Evolutionary conservation across 2,329 filamentous ascomycete species (phyloP), one percentile per base, ranked within the genome.

Genomic region (Talaromyces sp.): DNA sequence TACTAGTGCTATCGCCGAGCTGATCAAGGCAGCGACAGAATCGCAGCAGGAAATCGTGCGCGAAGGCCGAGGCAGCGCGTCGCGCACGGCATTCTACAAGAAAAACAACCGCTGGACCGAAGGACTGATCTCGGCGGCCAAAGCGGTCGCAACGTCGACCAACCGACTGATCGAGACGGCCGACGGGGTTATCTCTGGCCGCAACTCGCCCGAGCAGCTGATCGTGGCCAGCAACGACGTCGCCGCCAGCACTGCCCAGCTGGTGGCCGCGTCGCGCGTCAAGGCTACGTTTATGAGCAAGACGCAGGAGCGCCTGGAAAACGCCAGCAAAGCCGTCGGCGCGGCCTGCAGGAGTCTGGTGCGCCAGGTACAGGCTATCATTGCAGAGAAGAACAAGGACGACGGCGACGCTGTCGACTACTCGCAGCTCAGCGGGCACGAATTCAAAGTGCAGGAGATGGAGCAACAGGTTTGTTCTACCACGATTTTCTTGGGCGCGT

Each of bases 51-150:
- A 99, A 79, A 99, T 99, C 72, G 95, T 99, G 51, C 88, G 92
- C 66, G 92, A 96, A 65, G 95, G 95, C 8, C 88, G 91, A 22
- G 95, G 95, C 39, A 90, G 88, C 28, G 91, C 91, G 57, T 96
- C 92, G 52, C 86, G 88, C 62, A 96, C 93, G 1, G 92, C 93
- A 27, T 99, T 99, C 77, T 99, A 99, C 87, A 98, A 98, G 85
- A 98, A 98, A 82, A 97, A 99, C 84, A 99, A 98, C 79, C 87
- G 95, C 58, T 99, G 95, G 95, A 99, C 95, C 0, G 95, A 99
- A 73, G 95, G 95, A 55, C 86, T 99, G 63, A 97, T 99, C 73
- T 96, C 92, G 42, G 95, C 95, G 0, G 93, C 95, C 66, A 99
- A 99, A 80, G 95, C 95, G 0, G 95, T 99, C 19, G 95, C 95